phyloP scores from a whole-genome alignment of 176 grass and related monocot species.

The Eremochloa ophiuroides region DNA sequence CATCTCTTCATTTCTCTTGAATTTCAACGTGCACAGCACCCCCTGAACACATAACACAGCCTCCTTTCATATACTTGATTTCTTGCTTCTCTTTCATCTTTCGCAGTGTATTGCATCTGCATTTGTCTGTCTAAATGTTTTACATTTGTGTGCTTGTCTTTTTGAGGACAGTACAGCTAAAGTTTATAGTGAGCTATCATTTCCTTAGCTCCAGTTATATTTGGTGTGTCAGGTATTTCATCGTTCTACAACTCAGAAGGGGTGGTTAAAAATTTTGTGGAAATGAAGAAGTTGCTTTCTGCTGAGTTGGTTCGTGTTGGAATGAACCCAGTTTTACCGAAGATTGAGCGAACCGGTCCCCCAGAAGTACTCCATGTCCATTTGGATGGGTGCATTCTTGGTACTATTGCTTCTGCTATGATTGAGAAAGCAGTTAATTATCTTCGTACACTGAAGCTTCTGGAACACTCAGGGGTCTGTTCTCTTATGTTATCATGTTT shows the following conservation, averaged over 20 bases:
- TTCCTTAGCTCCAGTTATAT: neutral
- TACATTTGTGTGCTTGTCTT: neutral
- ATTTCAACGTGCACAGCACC: neutral
- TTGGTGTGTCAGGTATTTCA: conserved; percentile 55
- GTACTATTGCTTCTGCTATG: conserved; percentile 56
- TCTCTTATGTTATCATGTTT: neutral
- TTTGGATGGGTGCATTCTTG: conserved; percentile 92
- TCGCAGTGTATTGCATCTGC: neutral
- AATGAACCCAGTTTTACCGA: conserved; percentile 65
- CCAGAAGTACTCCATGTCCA: conserved; percentile 80
- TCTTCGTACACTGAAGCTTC: conserved; percentile 77
- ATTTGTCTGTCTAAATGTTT: neutral
- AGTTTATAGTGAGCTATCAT: neutral
- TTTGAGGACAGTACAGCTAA: neutral
- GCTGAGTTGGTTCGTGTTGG: conserved; percentile 64
- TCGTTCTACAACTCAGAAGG: conserved; percentile 84
- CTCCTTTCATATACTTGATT: neutral
- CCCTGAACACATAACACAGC: neutral
- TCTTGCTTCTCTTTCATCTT: conserved; percentile 12
- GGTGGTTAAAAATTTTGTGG: conserved; percentile 54
- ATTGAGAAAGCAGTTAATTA: conserved; percentile 62
- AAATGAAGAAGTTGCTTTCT: conserved; percentile 65
- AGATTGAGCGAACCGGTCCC: conserved; percentile 73
- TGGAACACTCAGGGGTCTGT: conserved; percentile 43
- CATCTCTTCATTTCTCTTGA: conserved; percentile 23